These are phyloP conservation scores for Fonsecaea monophora DNA, from an alignment of 2,329 filamentous ascomycete species.

Conservation along the genomic window DNA sequence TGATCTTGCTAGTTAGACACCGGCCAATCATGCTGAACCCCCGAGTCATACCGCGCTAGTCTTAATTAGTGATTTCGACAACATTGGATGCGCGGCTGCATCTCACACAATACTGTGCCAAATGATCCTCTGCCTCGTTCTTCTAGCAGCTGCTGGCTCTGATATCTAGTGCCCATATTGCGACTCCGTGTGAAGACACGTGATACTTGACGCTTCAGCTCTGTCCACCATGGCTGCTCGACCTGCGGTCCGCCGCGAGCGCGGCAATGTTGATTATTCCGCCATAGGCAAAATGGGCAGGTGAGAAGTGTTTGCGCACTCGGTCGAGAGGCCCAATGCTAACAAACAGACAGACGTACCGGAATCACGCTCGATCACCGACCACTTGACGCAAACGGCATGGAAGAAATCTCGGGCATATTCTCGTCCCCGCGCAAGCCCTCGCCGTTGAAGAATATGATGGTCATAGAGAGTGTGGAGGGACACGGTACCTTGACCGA, in stretches of 20 bases:
- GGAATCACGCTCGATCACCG: slow-evolving; percentile 83
- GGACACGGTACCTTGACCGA: slow-evolving; percentile 56
- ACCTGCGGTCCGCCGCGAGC: slow-evolving; percentile 44
- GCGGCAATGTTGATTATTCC: slow-evolving; percentile 55
- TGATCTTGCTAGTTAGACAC: neutral
- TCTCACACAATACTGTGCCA: neutral
- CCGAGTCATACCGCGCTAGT: neutral
- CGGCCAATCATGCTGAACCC: neutral
- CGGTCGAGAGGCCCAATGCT: slow-evolving; percentile 24
- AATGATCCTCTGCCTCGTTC: slow-evolving; percentile 2
- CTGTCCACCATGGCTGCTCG: slow-evolving; percentile 33
- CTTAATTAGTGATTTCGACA: slow-evolving; percentile 14
- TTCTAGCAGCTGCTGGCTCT: neutral
- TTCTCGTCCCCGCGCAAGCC: slow-evolving; percentile 83
- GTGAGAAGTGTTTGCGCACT: slow-evolving; percentile 39
- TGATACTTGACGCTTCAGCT: neutral
- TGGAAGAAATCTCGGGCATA: slow-evolving; percentile 84
- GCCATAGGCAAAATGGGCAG: slow-evolving; percentile 57
- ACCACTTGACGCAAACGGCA: slow-evolving; percentile 85
- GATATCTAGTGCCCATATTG: neutral
- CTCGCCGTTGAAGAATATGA: slow-evolving; percentile 49
- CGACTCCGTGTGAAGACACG: neutral
- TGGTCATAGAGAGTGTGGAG: slow-evolving; percentile 36
- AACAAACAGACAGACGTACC: slow-evolving; percentile 73
- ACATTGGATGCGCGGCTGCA: slow-evolving; percentile 1